phyloP scores from a whole-genome alignment of 1,139 yeast genomes.

The Debaryomyces psychrophilus region DNA sequence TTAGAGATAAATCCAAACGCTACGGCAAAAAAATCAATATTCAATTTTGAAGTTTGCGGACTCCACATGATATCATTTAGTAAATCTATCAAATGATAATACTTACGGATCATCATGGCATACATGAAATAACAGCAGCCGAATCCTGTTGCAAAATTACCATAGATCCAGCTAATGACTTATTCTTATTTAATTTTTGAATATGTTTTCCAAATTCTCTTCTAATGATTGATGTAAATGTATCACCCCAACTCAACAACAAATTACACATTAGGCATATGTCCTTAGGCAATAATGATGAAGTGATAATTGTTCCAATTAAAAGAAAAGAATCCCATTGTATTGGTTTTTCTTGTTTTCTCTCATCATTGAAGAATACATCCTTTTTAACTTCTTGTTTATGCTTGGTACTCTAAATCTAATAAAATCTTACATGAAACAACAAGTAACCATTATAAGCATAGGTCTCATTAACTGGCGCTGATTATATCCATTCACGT shows the following conservation, averaged over 20 bases:
- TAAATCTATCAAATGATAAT: slow-evolving; percentile 46
- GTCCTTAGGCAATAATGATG: slow-evolving; percentile 75
- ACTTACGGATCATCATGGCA: slow-evolving; percentile 69
- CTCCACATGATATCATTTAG: slow-evolving; percentile 67
- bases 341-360: slow-evolving; percentile 68
- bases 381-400: slow-evolving; percentile 64
- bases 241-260: slow-evolving; percentile 93
- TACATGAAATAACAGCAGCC: slow-evolving; percentile 67
- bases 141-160: slow-evolving; percentile 80
- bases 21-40: slow-evolving; percentile 54
- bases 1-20: slow-evolving; percentile 82
- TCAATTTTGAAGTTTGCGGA: slow-evolving; percentile 59
- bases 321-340: slow-evolving; percentile 88
- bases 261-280: slow-evolving; percentile 74
- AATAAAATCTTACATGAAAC: slow-evolving; percentile 67
- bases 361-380: slow-evolving; percentile 81
- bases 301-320: slow-evolving; percentile 74
- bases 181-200: slow-evolving; percentile 70
- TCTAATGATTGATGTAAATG: slow-evolving; percentile 95
- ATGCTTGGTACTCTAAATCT: slow-evolving; percentile 64
- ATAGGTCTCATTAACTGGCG: slow-evolving; percentile 62
- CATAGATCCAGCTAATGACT: slow-evolving; percentile 84
- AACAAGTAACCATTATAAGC: slow-evolving; percentile 51
- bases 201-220: slow-evolving; percentile 82
- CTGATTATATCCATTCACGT: slow-evolving; percentile 62